Conservation (phyloP, 1,284 basidiomycete genomes). For the Rhodotorula sp. region DNA sequence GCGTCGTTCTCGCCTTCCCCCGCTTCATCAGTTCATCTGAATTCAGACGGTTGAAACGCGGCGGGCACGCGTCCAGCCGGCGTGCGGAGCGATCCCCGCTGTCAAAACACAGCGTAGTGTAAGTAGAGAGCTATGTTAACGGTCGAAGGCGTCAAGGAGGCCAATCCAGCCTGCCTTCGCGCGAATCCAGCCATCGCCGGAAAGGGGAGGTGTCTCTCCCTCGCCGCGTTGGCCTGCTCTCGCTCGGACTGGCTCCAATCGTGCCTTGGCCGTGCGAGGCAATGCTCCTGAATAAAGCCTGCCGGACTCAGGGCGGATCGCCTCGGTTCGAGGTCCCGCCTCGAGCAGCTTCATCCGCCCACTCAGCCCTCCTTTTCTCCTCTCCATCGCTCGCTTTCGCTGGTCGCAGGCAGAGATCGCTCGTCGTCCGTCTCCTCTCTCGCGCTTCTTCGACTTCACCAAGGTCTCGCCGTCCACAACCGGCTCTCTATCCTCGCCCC, state of each 20-base stretch:
- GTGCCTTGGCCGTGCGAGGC: background rate
- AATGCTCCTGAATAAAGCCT: background rate
- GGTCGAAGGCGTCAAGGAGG: background rate
- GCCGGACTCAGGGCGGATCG: too few relatives aligned
- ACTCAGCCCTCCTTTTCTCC: background rate
- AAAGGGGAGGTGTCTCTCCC: background rate
- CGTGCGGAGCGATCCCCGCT: too few relatives aligned
- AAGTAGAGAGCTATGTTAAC: too few relatives aligned
- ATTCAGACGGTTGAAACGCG: too few relatives aligned
- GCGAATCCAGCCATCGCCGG: slow-evolving; percentile 1
- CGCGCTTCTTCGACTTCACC: background rate
- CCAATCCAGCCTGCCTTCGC: too few relatives aligned
- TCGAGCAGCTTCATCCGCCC: background rate
- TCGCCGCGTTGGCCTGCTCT: background rate
- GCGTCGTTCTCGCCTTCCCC: too few relatives aligned
- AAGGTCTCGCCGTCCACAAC: slow-evolving; percentile 39
- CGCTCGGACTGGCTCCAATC: background rate
- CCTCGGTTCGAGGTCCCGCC: background rate
- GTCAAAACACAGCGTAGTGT: too few relatives aligned
- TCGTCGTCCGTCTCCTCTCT: background rate
- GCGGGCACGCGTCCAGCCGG: too few relatives aligned
- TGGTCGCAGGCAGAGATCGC: slow-evolving; percentile 5
- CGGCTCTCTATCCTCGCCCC: slow-evolving; percentile 6
- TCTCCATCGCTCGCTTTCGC: slow-evolving; percentile 11
- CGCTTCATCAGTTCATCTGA: background rate